Evolutionary conservation across 1,284 basidiomycete species (phyloP).

Genomic region (Leccinum olivaceoglutinosum): DNA sequence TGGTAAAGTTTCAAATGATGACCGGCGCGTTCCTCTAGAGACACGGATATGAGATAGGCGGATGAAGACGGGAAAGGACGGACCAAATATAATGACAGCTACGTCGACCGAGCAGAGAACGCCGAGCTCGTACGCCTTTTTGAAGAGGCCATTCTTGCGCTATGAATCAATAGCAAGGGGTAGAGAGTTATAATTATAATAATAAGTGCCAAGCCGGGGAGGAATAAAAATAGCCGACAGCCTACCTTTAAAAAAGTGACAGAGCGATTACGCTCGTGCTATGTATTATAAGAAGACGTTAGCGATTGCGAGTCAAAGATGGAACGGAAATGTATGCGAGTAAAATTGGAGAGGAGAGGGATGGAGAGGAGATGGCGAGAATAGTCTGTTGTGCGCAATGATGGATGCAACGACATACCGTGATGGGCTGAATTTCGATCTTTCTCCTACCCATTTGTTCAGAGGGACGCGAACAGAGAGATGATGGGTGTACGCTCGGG

Average conservation of each 20-base stretch:
- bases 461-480: constrained; percentile 10
- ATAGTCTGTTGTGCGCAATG: constrained; percentile 21
- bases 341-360: constrained; percentile 27
- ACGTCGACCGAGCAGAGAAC: constrained; percentile 62
- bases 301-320: constrained; percentile 27
- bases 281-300: constrained; percentile 29
- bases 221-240: constrained; percentile 44
- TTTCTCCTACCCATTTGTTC: constrained; percentile 76
- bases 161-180: constrained; percentile 31
- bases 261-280: constrained; percentile 88
- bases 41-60: constrained; percentile 2
- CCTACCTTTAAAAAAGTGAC: constrained; percentile 87
- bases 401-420: constrained; percentile 41
- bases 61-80: constrained; percentile 13
- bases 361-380: constrained; percentile 20
- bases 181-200: constrained; percentile 29
- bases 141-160: constrained; percentile 87
- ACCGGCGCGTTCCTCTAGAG: constrained; percentile 46
- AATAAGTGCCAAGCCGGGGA: constrained; percentile 40
- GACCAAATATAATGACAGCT: constrained; percentile 58
- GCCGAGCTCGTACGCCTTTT: constrained; percentile 86
- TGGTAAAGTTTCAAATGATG: constrained; percentile 60
- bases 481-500: constrained; percentile 18
- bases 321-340: constrained; percentile 21
- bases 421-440: constrained; percentile 86